phyloP scores from a whole-genome alignment of 306 rosid species.

The Gillenia trifoliata region DNA sequence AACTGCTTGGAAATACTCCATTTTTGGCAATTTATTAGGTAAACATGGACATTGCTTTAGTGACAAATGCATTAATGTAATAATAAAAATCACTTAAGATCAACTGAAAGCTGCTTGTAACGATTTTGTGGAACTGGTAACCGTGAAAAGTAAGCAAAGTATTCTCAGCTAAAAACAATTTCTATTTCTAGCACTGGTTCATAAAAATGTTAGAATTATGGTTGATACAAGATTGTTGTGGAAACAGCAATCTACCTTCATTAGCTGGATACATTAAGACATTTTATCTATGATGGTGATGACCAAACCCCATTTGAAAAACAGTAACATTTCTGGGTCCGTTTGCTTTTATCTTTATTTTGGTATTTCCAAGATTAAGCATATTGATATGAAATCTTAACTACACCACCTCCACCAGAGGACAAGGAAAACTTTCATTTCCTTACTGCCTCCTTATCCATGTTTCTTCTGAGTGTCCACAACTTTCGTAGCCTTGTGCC shows the following conservation, averaged over 20 bases:
- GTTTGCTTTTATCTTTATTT: not conserved
- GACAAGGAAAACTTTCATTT: slow-evolving; percentile 26
- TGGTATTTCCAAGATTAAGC: slow-evolving; percentile 1
- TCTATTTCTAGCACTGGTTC: not conserved
- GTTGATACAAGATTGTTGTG: not conserved
- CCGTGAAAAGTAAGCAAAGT: not conserved
- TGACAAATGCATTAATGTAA: no score
- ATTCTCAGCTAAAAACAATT: not conserved
- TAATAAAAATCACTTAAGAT: not conserved
- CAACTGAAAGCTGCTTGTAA: not conserved
- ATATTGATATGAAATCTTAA: slow-evolving; percentile 47
- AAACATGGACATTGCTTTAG: not conserved
- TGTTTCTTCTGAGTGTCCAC: not conserved
- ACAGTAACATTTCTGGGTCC: slow-evolving; percentile 34
- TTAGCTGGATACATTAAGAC: slow-evolving; percentile 45
- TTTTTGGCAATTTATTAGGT: not conserved
- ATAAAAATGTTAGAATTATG: not conserved
- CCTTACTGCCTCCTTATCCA: not conserved
- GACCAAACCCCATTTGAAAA: slow-evolving; percentile 25
- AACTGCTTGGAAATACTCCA: not conserved
- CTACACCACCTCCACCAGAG: slow-evolving; percentile 22
- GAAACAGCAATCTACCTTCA: slow-evolving; percentile 25
- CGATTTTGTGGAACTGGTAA: not conserved
- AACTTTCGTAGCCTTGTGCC: not conserved
- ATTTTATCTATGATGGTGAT: slow-evolving; percentile 34